phyloP scores from a whole-genome alignment of 768 basidiomycete species.

The Scleroderma bovista region DNA sequence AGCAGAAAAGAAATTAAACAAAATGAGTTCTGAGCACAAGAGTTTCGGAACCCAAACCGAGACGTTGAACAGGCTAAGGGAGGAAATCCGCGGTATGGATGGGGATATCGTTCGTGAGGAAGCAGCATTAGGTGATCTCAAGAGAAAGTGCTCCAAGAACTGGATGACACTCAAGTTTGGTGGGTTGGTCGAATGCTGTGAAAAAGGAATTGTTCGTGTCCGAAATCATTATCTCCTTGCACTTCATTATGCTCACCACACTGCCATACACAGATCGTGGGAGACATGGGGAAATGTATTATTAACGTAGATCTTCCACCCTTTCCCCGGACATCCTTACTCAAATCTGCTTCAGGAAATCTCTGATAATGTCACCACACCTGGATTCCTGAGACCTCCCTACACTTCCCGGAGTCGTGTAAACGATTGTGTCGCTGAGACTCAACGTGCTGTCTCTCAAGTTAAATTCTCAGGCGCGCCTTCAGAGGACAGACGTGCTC shows the following conservation, averaged over 20 bases:
- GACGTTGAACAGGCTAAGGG: slow-evolving; percentile 58
- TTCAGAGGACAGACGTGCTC: slow-evolving; percentile 9
- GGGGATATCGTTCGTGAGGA: slow-evolving; percentile 82
- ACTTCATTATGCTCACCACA: neutral
- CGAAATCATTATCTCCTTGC: neutral
- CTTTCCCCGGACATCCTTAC: neutral
- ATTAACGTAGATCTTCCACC: slow-evolving; percentile 30
- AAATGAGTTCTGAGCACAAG: slow-evolving; percentile 89
- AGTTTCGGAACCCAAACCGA: slow-evolving; percentile 71
- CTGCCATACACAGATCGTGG: slow-evolving; percentile 35
- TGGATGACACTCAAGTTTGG: slow-evolving; percentile 87
- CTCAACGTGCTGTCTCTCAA: slow-evolving; percentile 48
- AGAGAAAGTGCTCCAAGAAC: slow-evolving; percentile 59
- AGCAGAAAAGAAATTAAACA: slow-evolving; percentile 84
- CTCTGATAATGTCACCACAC: slow-evolving; percentile 72
- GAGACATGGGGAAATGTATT: slow-evolving; percentile 44
- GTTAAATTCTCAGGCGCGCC: slow-evolving; percentile 44
- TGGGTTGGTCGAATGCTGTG: slow-evolving; percentile 75
- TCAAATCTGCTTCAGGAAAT: slow-evolving; percentile 51
- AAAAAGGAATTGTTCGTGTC: slow-evolving; percentile 60
- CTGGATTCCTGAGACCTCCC: slow-evolving; percentile 68
- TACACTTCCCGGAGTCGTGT: slow-evolving; percentile 67
- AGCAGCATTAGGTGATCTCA: slow-evolving; percentile 75
- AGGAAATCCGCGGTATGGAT: slow-evolving; percentile 75
- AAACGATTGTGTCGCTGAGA: slow-evolving; percentile 57